Evolutionary conservation across 139 green algal genomes (phyloP), one percentile per base, ranked within the genome.

Genomic region (Tetradesmus lagerheimii): DNA sequence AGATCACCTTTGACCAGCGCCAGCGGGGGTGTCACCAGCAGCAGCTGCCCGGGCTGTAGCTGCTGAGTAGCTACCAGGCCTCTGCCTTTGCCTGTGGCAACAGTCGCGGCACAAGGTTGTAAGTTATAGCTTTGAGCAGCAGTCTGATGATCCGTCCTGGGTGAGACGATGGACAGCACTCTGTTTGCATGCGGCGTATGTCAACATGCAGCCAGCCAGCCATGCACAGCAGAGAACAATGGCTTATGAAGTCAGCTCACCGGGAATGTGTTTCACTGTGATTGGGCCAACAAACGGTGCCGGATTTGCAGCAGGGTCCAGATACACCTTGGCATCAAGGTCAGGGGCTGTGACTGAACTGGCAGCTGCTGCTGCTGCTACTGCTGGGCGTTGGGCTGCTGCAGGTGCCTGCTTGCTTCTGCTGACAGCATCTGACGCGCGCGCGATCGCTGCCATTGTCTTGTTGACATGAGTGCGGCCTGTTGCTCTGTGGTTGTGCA

Each of bases 221-320:
- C 47, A 62, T 11, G 20, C 8, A 62, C 47, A 62, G 47, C 47
- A 62, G 8, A 11, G 31, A 39, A 29, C 74, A n/a, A n/a, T 80
- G 31, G 74, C 9, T 25, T 1, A 5, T 43, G 34, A 23, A 1
- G 12, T 6, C 4, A 37, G 18, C 84, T 53, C 84, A 89, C 85
- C 85, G 16, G 67, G 67, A 3, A 89, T 83, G 18, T 37, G 11
- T 9, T 29, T 64, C 18, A 38, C 67, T n/a, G 85, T 43, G 16
- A 89, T 74, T n/a, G 85, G 85, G 12, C 85, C 85, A 3, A 83
- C 85, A 80, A 89, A 89, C 29, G 41, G 43, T 31, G 62, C n/a
- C 16, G 67, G 85, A 14, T 35, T 23, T 1, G 37, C 85, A 18
- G n/a, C 12, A 27, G 16, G 31, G 31, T 89, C 71, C 34, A 74